These are phyloP conservation scores for Actinomucor elegans DNA, from an alignment of 371 early-diverging fungal genomes.

Conservation along the genomic window DNA sequence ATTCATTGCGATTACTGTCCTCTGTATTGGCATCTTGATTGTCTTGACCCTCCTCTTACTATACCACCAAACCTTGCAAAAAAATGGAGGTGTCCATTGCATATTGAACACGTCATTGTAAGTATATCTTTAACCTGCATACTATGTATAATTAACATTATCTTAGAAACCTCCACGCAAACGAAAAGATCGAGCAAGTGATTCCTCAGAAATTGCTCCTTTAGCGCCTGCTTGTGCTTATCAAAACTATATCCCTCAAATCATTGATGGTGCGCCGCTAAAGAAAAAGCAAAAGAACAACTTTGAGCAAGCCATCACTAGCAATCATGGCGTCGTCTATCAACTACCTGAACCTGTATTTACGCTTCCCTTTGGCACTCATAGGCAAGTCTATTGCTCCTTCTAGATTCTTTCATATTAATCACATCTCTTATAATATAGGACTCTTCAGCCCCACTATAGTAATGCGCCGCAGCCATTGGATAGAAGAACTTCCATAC, in stretches of 20 bases:
- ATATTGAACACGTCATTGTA: constrained; percentile 68
- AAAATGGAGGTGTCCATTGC: constrained; percentile 90
- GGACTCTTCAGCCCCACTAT: no score
- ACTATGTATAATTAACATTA: neutral
- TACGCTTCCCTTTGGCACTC: constrained; percentile 22
- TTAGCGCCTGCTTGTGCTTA: constrained; percentile 16
- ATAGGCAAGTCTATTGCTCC: neutral
- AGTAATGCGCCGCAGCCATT: no score
- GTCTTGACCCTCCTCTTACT: constrained; percentile 73
- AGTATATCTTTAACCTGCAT: neutral
- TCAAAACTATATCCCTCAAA: neutral
- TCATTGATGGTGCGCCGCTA: constrained; percentile 26
- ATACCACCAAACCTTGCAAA: constrained; percentile 54
- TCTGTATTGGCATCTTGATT: constrained; percentile 86
- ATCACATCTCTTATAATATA: neutral
- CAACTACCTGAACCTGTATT: constrained; percentile 44
- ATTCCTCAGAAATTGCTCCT: no score
- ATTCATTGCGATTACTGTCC: constrained; percentile 83
- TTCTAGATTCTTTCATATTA: neutral
- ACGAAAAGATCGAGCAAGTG: neutral
- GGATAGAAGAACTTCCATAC: neutral
- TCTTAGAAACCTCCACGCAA: constrained; percentile 27
- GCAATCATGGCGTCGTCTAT: constrained; percentile 33
- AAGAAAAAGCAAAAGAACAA: constrained; percentile 7
- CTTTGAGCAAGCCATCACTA: constrained; percentile 22